Conservation (phyloP, 805 yeast genomes). For the Saturnispora dispora region DNA sequence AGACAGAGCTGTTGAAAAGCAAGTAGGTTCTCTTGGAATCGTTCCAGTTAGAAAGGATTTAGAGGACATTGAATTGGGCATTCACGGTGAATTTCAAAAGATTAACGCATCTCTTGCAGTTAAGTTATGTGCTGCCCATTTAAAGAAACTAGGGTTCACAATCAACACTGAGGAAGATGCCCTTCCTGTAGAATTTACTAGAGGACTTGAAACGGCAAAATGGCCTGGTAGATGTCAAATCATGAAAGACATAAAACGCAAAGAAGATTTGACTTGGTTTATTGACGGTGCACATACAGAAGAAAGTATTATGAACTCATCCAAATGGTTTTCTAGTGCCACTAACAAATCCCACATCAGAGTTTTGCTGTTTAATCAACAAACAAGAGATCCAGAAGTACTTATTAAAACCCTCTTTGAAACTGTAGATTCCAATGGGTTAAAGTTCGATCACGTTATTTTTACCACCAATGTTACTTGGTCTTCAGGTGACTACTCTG, state of each 20-base stretch:
- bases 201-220: constrained; percentile 55
- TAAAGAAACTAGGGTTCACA: constrained; percentile 38
- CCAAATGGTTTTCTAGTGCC: constrained; percentile 60
- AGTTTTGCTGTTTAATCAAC: constrained; percentile 84
- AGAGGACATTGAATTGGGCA: constrained; percentile 46
- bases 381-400: constrained; percentile 73
- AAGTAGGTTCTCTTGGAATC: constrained; percentile 38
- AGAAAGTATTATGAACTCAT: constrained; percentile 78
- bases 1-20: constrained; percentile 61
- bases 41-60: constrained; percentile 39
- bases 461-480: constrained; percentile 92
- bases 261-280: constrained; percentile 55
- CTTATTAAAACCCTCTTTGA: constrained; percentile 48
- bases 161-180: constrained; percentile 18
- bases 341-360: constrained; percentile 24
- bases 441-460: constrained; percentile 62
- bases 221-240: constrained; percentile 98
- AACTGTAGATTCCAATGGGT: constrained; percentile 28
- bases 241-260: constrained; percentile 32
- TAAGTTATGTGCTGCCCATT: constrained; percentile 53
- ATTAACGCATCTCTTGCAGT: constrained; percentile 85
- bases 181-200: constrained; percentile 41
- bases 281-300: constrained; percentile 94
- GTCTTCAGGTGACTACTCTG: constrained; percentile 69
- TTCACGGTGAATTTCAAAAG: constrained; percentile 77